Conservation (phyloP, 2,329 filamentous ascomycete genomes). For the Pestalotiopsis sp. region DNA sequence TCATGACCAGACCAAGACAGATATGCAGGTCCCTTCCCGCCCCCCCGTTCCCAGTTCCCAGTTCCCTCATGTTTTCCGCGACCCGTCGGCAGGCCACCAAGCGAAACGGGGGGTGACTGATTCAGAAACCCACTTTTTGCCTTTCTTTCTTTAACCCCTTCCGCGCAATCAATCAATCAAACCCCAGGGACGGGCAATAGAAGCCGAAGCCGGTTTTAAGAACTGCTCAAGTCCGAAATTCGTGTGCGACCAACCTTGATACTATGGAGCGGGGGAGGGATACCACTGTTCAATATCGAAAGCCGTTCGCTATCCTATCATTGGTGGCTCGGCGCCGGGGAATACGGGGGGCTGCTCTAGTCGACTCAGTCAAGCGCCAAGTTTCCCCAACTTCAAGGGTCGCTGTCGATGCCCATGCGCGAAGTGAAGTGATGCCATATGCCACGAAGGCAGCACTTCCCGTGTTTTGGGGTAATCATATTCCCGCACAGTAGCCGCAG, state of each 20-base stretch:
- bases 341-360: no score
- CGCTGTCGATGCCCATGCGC: no score
- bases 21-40: background rate
- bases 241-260: background rate
- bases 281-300: no score
- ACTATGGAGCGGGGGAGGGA: no score
- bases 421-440: no score
- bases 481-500: constrained; percentile 1
- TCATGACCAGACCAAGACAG: background rate
- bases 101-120: background rate
- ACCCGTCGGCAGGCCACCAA: background rate
- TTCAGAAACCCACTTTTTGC: background rate
- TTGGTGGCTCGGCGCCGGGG: background rate
- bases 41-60: background rate
- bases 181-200: background rate
- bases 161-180: background rate
- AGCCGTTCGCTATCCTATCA: background rate
- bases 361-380: no score
- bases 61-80: background rate
- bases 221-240: background rate
- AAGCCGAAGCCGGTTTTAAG: background rate
- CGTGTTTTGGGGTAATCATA: background rate
- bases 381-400: no score
- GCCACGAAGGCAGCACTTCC: background rate
- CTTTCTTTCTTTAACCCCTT: background rate